Conservation (phyloP, 352 stramenopile genomes). For the Discostella stelligera region DNA sequence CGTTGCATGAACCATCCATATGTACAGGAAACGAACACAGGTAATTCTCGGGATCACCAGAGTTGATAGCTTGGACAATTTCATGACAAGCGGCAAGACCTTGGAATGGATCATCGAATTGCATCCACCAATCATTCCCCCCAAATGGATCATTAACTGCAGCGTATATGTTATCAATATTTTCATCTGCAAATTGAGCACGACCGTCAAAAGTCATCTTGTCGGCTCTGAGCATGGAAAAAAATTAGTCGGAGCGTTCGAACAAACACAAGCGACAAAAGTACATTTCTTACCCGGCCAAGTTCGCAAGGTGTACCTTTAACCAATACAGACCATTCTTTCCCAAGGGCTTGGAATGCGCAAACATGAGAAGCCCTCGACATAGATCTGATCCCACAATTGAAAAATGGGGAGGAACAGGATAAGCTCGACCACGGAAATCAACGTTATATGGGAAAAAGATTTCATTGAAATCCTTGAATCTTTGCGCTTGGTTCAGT, state of each 20-base stretch:
- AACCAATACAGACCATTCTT: conserved; percentile 95
- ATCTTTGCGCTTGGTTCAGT: conserved; percentile 93
- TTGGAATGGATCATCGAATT: conserved; percentile 97
- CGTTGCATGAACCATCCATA: conserved; percentile 98
- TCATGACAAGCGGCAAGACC: conserved; percentile 96
- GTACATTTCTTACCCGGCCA: conserved; percentile 71
- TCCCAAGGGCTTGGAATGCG: conserved; percentile 92
- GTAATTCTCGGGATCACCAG: conserved; percentile 91
- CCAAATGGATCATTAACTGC: conserved; percentile 88
- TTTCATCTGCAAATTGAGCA: conserved; percentile 90
- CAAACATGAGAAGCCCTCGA: conserved; percentile 93
- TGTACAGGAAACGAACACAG: conserved; percentile 95
- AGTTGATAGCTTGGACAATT: conserved; percentile 90
- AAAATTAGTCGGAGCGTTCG: conserved; percentile 12
- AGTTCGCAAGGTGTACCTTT: conserved; percentile 96
- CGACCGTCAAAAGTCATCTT: conserved; percentile 97
- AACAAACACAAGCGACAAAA: neutral
- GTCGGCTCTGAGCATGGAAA: conserved; percentile 60
- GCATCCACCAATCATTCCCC: conserved; percentile 91
- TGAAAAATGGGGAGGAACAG: conserved; percentile 97
- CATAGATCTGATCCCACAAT: conserved; percentile 98
- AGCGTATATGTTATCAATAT: conserved; percentile 92
- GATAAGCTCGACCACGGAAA: conserved; percentile 97
- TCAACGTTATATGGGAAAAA: conserved; percentile 99
- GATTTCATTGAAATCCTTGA: conserved; percentile 93